Conservation (phyloP, 306 rosid species). For the Echinosophora koreensis region DNA sequence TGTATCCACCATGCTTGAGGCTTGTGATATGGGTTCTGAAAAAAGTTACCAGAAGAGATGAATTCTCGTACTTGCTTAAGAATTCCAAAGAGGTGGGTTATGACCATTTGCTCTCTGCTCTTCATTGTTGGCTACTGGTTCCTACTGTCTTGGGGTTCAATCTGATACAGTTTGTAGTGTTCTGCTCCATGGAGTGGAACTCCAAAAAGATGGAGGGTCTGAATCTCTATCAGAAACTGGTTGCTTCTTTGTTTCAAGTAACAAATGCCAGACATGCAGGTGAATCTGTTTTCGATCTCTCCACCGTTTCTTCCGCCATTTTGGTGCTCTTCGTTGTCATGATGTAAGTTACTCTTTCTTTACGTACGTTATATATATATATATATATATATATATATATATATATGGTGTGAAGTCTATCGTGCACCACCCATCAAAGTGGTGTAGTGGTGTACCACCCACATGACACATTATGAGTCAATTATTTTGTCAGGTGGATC, state of each 20-base stretch:
- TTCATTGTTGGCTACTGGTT: conserved; percentile 50
- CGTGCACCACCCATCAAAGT: no score
- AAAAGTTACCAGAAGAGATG: conserved; percentile 53
- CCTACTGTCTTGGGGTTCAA: conserved; percentile 58
- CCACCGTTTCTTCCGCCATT: conserved; percentile 67
- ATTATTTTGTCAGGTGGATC: no score
- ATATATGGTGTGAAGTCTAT: no score
- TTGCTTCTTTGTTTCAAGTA: conserved; percentile 62
- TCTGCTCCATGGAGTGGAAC: conserved; percentile 74
- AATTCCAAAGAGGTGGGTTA: conserved; percentile 55
- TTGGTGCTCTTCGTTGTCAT: conserved; percentile 68
- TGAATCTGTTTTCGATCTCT: conserved; percentile 73
- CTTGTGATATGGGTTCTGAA: conserved; percentile 51
- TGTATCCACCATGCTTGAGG: conserved; percentile 65
- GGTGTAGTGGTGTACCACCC: no score
- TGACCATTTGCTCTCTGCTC: conserved; percentile 55
- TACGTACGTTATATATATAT: no score
- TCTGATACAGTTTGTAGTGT: conserved; percentile 55
- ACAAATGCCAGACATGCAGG: conserved; percentile 71
- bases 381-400: no score
- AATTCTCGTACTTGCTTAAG: conserved; percentile 53
- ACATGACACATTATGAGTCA: no score
- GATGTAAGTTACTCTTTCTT: conserved; percentile 61
- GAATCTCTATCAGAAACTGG: conserved; percentile 58
- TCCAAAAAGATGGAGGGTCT: conserved; percentile 64